Conservation (phyloP, 257 asterid species). For the Henckelia pumila region DNA sequence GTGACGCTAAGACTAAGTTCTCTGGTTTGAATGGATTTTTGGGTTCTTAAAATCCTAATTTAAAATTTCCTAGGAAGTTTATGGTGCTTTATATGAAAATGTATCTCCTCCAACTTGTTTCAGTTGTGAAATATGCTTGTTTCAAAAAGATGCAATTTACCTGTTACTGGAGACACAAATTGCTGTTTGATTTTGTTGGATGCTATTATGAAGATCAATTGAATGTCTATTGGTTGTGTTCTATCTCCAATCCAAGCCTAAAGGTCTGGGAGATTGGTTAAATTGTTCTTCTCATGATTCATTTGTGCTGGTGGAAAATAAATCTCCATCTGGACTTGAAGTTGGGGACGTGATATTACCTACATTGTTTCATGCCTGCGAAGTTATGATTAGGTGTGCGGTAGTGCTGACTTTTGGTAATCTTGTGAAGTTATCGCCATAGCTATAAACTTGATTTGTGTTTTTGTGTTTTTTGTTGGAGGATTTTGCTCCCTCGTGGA, state of each 20-base stretch:
- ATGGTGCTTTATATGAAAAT: background rate
- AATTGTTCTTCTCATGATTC: background rate
- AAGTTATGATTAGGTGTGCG: background rate
- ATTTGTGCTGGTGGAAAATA: background rate
- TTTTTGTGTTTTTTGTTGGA: background rate
- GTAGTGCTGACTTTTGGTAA: background rate
- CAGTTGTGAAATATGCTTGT: background rate
- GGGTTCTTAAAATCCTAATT: background rate
- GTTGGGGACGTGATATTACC: background rate
- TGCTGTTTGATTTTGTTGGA: background rate
- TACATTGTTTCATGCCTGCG: background rate
- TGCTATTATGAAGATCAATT: background rate
- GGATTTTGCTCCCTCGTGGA: background rate
- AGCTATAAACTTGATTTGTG: background rate
- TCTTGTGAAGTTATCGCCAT: constrained; percentile 1
- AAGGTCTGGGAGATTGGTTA: background rate
- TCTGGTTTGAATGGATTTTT: background rate
- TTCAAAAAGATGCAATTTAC: background rate
- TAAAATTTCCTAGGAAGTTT: background rate
- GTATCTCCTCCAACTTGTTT: background rate
- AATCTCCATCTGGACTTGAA: background rate
- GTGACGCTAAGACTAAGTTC: background rate
- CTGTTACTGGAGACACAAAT: background rate
- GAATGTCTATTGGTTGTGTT: background rate
- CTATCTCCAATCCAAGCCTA: background rate